Conservation (phyloP, 169 alveolate species). For the Cryptosporidium baileyi region DNA sequence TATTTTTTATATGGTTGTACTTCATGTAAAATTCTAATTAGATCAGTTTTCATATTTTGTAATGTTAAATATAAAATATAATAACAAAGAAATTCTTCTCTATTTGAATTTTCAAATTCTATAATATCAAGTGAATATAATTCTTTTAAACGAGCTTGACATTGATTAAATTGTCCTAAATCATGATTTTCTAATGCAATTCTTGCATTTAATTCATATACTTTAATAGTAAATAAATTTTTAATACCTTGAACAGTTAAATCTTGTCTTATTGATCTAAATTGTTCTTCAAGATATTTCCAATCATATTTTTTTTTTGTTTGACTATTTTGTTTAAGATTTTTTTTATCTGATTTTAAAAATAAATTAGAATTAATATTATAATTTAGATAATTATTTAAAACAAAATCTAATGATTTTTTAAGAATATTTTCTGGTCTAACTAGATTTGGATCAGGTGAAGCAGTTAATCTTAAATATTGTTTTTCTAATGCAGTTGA, state of each 20-base stretch:
- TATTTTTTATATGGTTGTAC: not conserved
- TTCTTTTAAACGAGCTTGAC: conserved; percentile 90
- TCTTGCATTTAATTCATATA: conserved; percentile 92
- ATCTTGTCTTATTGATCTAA: conserved; percentile 91
- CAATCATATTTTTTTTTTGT: conserved; percentile 74
- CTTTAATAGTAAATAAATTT: conserved; percentile 85
- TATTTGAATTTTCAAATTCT: conserved; percentile 62
- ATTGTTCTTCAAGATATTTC: conserved; percentile 87
- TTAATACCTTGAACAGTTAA: conserved; percentile 90
- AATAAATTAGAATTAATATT: not conserved
- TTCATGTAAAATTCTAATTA: conserved; percentile 40
- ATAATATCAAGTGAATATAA: conserved; percentile 78
- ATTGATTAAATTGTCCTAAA: conserved; percentile 91
- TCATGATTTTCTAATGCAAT: conserved; percentile 90
- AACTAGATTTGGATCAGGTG: conserved; percentile 81
- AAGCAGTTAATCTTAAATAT: conserved; percentile 81
- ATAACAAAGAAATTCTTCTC: conserved; percentile 77
- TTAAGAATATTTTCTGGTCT: conserved; percentile 79
- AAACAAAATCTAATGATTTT: conserved; percentile 72
- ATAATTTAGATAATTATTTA: conserved; percentile 68
- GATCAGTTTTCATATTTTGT: conserved; percentile 77
- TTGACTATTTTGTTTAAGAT: conserved; percentile 68
- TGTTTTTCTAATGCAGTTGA: conserved; percentile 80
- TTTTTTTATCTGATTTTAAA: conserved; percentile 24
- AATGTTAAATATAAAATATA: conserved; percentile 74